These are phyloP conservation scores for Penicillium mononematosum DNA, from an alignment of 495 filamentous ascomycete genomes.

Conservation along the genomic window DNA sequence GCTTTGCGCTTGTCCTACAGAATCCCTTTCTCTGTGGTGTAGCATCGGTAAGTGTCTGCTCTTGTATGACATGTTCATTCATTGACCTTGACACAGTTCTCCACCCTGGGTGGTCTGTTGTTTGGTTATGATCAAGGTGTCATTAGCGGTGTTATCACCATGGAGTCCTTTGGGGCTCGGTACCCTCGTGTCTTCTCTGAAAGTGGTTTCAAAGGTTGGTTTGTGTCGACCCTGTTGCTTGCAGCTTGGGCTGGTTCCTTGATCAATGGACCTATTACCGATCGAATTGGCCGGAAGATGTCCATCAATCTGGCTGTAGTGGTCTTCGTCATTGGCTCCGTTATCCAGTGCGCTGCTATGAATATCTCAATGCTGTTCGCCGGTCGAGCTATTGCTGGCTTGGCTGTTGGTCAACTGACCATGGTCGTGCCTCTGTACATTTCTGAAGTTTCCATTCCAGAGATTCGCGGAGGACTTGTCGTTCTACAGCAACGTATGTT, in stretches of 20 bases:
- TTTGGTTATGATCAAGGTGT: constrained; percentile 45
- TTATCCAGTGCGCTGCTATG: constrained; percentile 61
- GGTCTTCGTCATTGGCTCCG: constrained; percentile 77
- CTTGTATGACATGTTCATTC: background rate
- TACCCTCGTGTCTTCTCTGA: constrained; percentile 64
- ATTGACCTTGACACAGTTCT: constrained; percentile 31
- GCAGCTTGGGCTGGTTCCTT: constrained; percentile 80
- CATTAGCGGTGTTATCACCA: constrained; percentile 42
- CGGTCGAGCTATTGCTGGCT: constrained; percentile 71
- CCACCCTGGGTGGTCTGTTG: constrained; percentile 60
- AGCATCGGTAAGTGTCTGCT: constrained; percentile 32
- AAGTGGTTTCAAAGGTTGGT: constrained; percentile 69
- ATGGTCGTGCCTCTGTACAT: constrained; percentile 49
- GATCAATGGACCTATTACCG: constrained; percentile 72
- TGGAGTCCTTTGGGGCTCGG: constrained; percentile 46
- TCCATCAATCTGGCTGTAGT: constrained; percentile 67
- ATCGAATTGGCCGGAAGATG: constrained; percentile 71
- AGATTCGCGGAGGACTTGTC: constrained; percentile 69
- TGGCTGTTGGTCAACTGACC: constrained; percentile 38
- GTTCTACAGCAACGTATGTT: constrained; percentile 67
- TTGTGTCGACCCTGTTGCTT: constrained; percentile 77
- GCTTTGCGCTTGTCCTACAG: constrained; percentile 34
- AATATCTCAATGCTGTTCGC: constrained; percentile 65
- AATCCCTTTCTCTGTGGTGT: constrained; percentile 45
- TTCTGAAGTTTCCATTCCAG: constrained; percentile 49